Evolutionary conservation across 129 eudicot genomes (phyloP), one percentile per base, ranked within the genome.

Genomic region (Pulicaria dysenterica): DNA sequence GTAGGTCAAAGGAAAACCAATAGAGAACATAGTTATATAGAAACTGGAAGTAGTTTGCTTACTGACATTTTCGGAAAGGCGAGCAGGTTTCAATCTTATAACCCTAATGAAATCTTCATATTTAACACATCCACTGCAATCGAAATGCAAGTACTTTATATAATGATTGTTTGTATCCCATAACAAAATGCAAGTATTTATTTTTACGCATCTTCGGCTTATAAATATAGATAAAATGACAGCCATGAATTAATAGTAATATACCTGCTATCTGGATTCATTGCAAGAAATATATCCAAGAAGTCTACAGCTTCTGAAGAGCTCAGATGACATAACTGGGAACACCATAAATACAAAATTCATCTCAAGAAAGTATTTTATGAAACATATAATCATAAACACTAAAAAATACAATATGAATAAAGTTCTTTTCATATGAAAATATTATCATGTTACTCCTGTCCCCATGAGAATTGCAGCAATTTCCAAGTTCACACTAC

Each of bases 181-280:
- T 19, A 67, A 47, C 46, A 50, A 68, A 68, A 68, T 51, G 15
- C 57, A 72, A 47, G 77, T 47, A 14, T 17, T 58, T n/a, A 17
- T 45, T 57, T 37, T 36, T 46, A 61, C 5, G 37, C 24, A 36
- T 36, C 37, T 11, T 24, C 2, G 31, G 39, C 38, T 64, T 34
- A 43, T 7, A 66, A 9, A 77, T 39, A 68, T 39, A 45, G 8
- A 57, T 16, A 67, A 36, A 31, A 17, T 9, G 40, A 46, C 54
- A 69, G 38, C 0, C 1, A 67, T 57, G 54, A 72, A 34, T 38
- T 63, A 12, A 57, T 43, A 31, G 42, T 37, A 61, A 40, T 48
- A 51, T 86, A 94, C 98, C 98, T 90, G 69, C 76, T 53, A 69
- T 90, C 89, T 2, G 98, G 98, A 65, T 84, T 86, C 98, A 94